A percentile compares a stretch with the other conserved stretches of the same genome.
phyloP scores from a whole-genome alignment of 23 red algal species.

The Gracilaria domingensis region DNA sequence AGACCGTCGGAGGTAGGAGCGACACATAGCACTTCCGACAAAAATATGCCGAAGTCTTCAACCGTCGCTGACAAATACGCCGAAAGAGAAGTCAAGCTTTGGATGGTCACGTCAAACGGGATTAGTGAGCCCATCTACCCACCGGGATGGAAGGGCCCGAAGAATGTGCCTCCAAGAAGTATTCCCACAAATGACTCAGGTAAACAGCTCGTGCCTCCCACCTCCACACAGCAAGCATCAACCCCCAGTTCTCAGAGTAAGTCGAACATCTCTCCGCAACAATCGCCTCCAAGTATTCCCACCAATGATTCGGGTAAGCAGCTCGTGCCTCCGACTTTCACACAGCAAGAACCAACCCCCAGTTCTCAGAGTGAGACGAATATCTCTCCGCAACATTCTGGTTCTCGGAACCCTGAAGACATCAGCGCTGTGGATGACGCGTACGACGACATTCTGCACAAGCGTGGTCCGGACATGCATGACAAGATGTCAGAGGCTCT shows the following conservation, averaged over 20 bases:
- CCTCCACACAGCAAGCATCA: neutral
- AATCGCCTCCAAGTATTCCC: neutral
- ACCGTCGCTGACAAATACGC: neutral
- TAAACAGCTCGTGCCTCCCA: neutral
- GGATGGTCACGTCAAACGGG: constrained; percentile 20
- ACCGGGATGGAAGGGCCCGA: constrained; percentile 7
- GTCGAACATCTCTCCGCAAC: neutral
- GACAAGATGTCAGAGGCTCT: constrained; percentile 38
- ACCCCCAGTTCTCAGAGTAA: neutral
- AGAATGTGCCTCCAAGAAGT: neutral
- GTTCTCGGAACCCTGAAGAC: neutral
- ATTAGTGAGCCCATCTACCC: constrained; percentile 38
- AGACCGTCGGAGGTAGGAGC: neutral
- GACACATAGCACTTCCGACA: too few relatives aligned
- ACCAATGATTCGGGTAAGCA: too few relatives aligned
- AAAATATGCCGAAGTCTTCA: neutral
- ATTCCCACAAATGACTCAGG: neutral
- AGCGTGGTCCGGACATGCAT: constrained; percentile 26
- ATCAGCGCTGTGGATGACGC: constrained; percentile 55
- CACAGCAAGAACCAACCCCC: too few relatives aligned
- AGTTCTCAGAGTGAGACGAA: neutral
- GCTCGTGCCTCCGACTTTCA: too few relatives aligned
- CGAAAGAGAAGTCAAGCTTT: constrained; percentile 15
- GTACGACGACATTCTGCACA: constrained; percentile 64
- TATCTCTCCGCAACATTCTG: neutral